Evolutionary conservation across 2,329 filamentous ascomycete genomes (phyloP), one percentile per base, ranked within the genome.

Genomic region (Verticillium longisporum): DNA sequence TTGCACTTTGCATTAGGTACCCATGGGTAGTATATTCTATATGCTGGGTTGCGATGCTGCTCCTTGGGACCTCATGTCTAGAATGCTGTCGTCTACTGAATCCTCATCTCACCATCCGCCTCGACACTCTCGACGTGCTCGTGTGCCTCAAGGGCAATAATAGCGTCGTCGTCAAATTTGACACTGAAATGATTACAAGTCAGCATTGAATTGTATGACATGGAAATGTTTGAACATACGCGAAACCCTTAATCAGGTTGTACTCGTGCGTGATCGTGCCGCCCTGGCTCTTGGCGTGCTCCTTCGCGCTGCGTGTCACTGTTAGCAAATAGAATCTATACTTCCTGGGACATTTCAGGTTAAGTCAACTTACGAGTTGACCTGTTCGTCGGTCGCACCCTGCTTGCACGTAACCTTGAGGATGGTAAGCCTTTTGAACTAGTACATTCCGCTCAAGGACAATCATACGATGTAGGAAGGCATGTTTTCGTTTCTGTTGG

Each of bases 201-300:
- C 21, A 66, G 26, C 57, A 21, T 61, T 6, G 18, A 6, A 18
- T 33, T 31, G 2, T 57, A 14, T 55, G 14, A 38, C 9, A 36
- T 13, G 31, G 6, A 26, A 15, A 32, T 56, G 61, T 5, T n/a
- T 32, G 37, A 56, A 81, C 90, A 68, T 86, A 97, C 94, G 90
- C 88, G 80, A 97, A 97, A 62, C 89, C 93, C 80, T 94, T 96
- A 83, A 97, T 92, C 69, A 97, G 77, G 63, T 78, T 88, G 81
- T 91, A 97, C 74, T 95, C 90, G 68, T 95, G 87, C 60, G 79
- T 85, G 78, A 98, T 95, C 75, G 85, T 86, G 73, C 92, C 94
- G 71, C 94, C 94, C 73, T 94, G 86, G 53, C 88, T 83, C 63
- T 74, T 78, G 68, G 88, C 90, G 62, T 88, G 78, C 73, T 93